Percentiles rank a stretch among this genome's conserved stretches.
phyloP scores from a whole-genome alignment of 164 flowering plant genomes.

The Tetrastigma voinierianum region DNA sequence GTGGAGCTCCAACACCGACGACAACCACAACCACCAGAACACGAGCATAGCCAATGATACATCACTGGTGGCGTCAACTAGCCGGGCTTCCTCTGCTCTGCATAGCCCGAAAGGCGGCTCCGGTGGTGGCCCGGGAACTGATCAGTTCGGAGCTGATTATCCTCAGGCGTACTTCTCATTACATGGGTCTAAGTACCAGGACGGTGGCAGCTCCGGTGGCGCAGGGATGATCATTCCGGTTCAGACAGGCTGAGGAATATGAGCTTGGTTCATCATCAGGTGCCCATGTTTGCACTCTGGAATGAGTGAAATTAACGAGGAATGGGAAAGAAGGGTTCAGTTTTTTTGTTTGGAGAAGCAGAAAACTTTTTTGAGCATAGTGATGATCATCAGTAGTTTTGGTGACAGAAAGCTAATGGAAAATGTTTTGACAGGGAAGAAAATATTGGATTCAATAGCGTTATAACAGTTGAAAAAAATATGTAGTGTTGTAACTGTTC shows the following conservation, averaged over 20 bases:
- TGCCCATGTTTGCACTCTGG: conserved; percentile 64
- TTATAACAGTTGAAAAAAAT: too few relatives aligned
- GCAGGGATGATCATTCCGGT: neutral
- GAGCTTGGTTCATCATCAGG: conserved; percentile 41
- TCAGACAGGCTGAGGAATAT: conserved; percentile 13
- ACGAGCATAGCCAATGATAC: neutral
- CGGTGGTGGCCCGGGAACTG: neutral
- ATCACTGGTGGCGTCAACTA: conserved; percentile 15
- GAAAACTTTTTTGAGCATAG: neutral
- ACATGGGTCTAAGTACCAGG: conserved; percentile 30
- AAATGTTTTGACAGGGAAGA: too few relatives aligned
- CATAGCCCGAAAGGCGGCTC: conserved; percentile 19
- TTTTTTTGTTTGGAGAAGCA: too few relatives aligned
- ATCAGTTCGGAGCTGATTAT: conserved; percentile 21
- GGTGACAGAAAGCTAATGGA: too few relatives aligned
- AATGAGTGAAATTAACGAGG: conserved; percentile 20
- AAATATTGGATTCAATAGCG: too few relatives aligned
- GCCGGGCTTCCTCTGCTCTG: conserved; percentile 18
- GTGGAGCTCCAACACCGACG: conserved; percentile 27
- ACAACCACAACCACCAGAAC: conserved; percentile 14
- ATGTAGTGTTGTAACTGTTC: too few relatives aligned
- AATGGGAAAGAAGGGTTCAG: too few relatives aligned
- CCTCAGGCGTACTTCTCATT: conserved; percentile 25
- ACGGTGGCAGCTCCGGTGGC: conserved; percentile 5
- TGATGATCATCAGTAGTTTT: too few relatives aligned